These are phyloP conservation scores for Collariella sp. DNA, from an alignment of 495 filamentous ascomycete species.

Conservation along the genomic window DNA sequence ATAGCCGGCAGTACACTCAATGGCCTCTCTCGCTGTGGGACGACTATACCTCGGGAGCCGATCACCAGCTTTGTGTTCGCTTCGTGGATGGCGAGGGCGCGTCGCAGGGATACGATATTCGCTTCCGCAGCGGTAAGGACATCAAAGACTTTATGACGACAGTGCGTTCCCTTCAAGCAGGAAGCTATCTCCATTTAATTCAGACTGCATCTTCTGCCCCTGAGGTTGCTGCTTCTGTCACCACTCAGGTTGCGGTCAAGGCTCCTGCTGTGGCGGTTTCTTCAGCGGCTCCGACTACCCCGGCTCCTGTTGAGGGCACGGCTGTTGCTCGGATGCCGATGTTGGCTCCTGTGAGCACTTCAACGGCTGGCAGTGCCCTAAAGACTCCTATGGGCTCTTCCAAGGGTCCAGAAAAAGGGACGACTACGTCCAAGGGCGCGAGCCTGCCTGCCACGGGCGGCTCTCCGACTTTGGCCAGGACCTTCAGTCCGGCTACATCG, in stretches of 20 bases:
- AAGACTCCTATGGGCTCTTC: background rate
- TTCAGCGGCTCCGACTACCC: background rate
- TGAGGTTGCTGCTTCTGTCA: background rate
- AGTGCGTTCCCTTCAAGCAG: background rate
- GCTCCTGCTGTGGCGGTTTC: background rate
- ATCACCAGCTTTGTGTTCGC: background rate
- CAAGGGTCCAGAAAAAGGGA: no score
- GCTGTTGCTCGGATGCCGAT: no score
- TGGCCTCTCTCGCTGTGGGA: slow-evolving; percentile 5
- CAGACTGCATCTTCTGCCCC: background rate
- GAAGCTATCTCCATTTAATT: background rate
- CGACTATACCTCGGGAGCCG: background rate
- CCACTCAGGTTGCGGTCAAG: background rate
- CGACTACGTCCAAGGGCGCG: no score
- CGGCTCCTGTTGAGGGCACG: no score
- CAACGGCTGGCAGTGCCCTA: background rate
- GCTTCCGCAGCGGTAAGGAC: background rate
- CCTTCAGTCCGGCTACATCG: no score
- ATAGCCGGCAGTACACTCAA: background rate
- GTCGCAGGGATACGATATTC: background rate
- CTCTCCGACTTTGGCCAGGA: no score
- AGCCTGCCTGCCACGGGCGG: no score
- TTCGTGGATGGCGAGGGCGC: background rate
- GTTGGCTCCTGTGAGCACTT: background rate
- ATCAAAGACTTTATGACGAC: background rate